phyloP scores from a whole-genome alignment of 352 stramenopile genomes.

The Pelagophyceae sp. region DNA sequence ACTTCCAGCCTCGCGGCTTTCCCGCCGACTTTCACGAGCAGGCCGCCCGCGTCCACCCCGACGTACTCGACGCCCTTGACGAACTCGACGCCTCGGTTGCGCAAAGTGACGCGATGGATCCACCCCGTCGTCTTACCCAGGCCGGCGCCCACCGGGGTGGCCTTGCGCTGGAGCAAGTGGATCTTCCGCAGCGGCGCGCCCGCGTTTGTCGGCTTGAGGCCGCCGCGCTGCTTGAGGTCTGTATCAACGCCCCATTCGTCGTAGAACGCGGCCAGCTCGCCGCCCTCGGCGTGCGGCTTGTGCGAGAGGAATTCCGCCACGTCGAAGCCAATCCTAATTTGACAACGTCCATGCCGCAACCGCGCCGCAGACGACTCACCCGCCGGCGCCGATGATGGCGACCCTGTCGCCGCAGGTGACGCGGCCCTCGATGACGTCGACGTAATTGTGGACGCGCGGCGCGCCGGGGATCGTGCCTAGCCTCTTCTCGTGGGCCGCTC shows the following conservation, averaged over 20 bases:
- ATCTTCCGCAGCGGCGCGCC: conserved; percentile 61
- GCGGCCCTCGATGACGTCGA: conserved; percentile 83
- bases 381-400: conserved; percentile 87
- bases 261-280: conserved; percentile 66
- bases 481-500: not conserved
- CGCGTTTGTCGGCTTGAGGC: conserved; percentile 30
- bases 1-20: conserved; percentile 70
- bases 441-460: conserved; percentile 81
- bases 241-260: conserved; percentile 33
- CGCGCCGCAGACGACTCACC: too few relatives aligned
- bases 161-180: conserved; percentile 86
- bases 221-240: conserved; percentile 5
- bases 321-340: conserved; percentile 98
- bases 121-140: conserved; percentile 91
- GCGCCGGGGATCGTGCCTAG: conserved; percentile 60
- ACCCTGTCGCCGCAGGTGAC: conserved; percentile 76
- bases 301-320: conserved; percentile 78
- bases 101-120: conserved; percentile 86
- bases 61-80: conserved; percentile 82
- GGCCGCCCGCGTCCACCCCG: conserved; percentile 80
- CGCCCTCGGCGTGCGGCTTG: conserved; percentile 69
- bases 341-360: too few relatives aligned
- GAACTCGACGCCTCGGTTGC: conserved; percentile 80
- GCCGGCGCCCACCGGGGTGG: conserved; percentile 42
- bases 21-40: conserved; percentile 75